Evolutionary conservation across 768 basidiomycete species (phyloP).

Genomic region (Kwoniella botswanensis): DNA sequence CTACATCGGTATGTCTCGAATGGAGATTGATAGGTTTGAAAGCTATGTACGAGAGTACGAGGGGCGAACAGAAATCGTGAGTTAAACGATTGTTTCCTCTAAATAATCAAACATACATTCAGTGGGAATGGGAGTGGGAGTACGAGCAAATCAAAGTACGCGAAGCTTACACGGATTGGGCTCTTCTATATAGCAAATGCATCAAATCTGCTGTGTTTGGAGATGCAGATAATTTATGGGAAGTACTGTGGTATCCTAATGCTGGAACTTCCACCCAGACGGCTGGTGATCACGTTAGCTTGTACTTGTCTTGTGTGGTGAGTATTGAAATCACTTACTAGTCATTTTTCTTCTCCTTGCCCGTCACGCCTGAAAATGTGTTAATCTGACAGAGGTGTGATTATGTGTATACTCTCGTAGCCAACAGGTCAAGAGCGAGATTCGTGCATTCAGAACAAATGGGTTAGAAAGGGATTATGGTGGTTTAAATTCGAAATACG

Average conservation of each 20-base stretch:
- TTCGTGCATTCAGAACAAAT: slow-evolving; percentile 70
- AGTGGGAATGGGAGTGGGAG: neutral
- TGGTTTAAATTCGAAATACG: slow-evolving; percentile 83
- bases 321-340: slow-evolving; percentile 34
- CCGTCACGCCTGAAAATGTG: neutral
- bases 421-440: slow-evolving; percentile 80
- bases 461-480: slow-evolving; percentile 82
- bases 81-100: neutral
- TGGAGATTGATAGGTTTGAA: slow-evolving; percentile 78
- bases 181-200: slow-evolving; percentile 67
- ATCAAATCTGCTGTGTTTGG: slow-evolving; percentile 68
- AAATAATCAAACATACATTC: neutral
- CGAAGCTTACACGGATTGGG: neutral
- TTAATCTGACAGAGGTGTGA: neutral
- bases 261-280: slow-evolving; percentile 64
- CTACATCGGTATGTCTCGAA: slow-evolving; percentile 62
- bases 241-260: slow-evolving; percentile 85
- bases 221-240: slow-evolving; percentile 51
- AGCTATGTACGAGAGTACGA: slow-evolving; percentile 74
- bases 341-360: neutral
- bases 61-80: slow-evolving; percentile 59
- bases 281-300: slow-evolving; percentile 68
- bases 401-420: slow-evolving; percentile 57
- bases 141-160: neutral
- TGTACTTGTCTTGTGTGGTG: slow-evolving; percentile 84